Conservation (phyloP, 805 yeast species). For the Metschnikowia amazonensis region DNA sequence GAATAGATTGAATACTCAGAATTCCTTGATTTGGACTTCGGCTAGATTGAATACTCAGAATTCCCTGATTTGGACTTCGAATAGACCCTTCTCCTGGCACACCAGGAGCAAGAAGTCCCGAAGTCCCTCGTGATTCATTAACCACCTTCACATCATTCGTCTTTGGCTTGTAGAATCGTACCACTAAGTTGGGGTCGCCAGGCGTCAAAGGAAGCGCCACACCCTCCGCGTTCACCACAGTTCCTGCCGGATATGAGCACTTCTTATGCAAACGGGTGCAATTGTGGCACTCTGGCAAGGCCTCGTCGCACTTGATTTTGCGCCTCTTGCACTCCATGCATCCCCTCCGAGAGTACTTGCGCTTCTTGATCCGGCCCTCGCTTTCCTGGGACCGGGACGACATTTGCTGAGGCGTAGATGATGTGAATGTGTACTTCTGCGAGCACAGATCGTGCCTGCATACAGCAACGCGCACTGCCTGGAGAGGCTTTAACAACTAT, state of each 20-base stretch:
- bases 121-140: background rate
- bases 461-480: background rate
- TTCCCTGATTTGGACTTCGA: background rate
- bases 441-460: slow-evolving; percentile 1
- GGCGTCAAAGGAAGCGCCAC: background rate
- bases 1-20: no score
- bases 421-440: slow-evolving; percentile 3
- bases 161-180: slow-evolving; percentile 12
- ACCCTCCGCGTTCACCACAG: background rate
- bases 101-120: background rate
- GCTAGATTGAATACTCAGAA: no score
- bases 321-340: slow-evolving; percentile 43
- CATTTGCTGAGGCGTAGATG: slow-evolving; percentile 1
- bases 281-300: slow-evolving; percentile 33
- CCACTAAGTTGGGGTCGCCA: background rate
- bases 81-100: background rate
- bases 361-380: slow-evolving; percentile 24
- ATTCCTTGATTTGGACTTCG: no score
- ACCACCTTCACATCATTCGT: background rate
- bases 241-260: slow-evolving; percentile 24
- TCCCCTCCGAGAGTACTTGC: slow-evolving; percentile 39
- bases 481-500: no score
- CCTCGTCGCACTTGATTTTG: slow-evolving; percentile 43
- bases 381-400: background rate
- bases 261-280: slow-evolving; percentile 32